Conservation (phyloP, 371 early-diverging fungal species). For the Mortierella sp. region DNA sequence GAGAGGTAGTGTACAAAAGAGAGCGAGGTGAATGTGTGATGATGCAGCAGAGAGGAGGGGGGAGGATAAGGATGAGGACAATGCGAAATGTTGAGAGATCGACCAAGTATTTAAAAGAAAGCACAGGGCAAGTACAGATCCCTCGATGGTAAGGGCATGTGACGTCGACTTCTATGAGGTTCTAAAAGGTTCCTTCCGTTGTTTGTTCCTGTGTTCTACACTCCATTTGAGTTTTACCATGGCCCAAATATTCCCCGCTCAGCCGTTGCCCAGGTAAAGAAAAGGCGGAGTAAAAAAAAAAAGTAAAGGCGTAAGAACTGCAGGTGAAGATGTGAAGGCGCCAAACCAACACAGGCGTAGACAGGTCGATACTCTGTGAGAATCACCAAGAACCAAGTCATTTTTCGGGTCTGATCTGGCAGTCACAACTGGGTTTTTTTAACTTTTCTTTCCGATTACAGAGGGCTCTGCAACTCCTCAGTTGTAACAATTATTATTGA, state of each 20-base stretch:
- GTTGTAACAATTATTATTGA: not conserved
- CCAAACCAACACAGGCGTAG: not conserved
- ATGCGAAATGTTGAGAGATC: not conserved
- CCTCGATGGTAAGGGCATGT: not conserved
- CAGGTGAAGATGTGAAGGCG: not conserved
- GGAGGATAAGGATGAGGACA: not conserved
- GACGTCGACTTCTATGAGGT: constrained; percentile 4
- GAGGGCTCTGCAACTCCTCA: not conserved
- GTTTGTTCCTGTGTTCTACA: constrained; percentile 1
- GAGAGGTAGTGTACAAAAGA: not conserved
- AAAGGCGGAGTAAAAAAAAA: not conserved
- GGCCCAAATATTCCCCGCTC: no score
- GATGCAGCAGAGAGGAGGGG: not conserved
- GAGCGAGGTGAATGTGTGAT: not conserved
- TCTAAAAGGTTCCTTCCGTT: constrained; percentile 21
- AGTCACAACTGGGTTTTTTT: no score
- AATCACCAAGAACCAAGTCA: not conserved
- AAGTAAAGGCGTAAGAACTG: not conserved
- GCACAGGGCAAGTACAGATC: constrained; percentile 2
- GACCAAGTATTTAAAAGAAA: not conserved
- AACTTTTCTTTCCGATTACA: not conserved
- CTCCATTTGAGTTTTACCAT: not conserved
- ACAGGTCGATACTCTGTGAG: no score
- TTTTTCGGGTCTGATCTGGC: no score
- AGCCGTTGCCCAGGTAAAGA: not conserved